Conservation (phyloP, 768 basidiomycete genomes). For the Omphalotus guepiniiformis region DNA sequence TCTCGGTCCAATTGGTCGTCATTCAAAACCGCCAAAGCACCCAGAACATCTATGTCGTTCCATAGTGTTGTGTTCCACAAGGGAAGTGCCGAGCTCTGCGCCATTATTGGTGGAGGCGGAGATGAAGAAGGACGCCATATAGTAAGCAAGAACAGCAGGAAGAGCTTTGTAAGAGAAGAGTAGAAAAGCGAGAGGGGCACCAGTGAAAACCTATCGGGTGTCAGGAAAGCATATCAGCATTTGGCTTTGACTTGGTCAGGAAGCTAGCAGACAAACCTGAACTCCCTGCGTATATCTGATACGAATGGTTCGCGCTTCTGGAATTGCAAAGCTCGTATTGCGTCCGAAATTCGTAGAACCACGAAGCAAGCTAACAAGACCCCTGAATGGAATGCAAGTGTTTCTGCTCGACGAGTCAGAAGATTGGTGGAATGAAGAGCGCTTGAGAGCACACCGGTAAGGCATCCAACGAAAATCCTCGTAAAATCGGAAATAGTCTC, state of each 20-base stretch:
- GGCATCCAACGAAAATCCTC: constrained; percentile 61
- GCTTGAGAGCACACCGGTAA: constrained; percentile 43
- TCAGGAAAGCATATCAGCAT: too few relatives aligned
- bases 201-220: constrained; percentile 52
- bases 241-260: background rate
- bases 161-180: constrained; percentile 80
- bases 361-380: constrained; percentile 55
- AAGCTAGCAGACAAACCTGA: constrained; percentile 38
- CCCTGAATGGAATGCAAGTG: constrained; percentile 67
- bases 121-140: constrained; percentile 63
- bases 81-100: constrained; percentile 15
- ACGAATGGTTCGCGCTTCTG: constrained; percentile 8
- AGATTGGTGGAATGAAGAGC: background rate
- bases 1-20: constrained; percentile 75
- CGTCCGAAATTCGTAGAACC: constrained; percentile 40
- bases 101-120: constrained; percentile 18
- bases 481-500: constrained; percentile 47
- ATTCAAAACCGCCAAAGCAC: constrained; percentile 55
- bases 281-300: constrained; percentile 59
- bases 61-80: constrained; percentile 17
- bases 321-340: constrained; percentile 25
- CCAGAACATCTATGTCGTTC: constrained; percentile 26
- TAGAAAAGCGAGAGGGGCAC: constrained; percentile 79
- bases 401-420: constrained; percentile 44
- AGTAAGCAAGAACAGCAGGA: constrained; percentile 76